Base-by-base conservation (phyloP, 176 grass and related monocot species). In the Avena eriantha region DNA sequence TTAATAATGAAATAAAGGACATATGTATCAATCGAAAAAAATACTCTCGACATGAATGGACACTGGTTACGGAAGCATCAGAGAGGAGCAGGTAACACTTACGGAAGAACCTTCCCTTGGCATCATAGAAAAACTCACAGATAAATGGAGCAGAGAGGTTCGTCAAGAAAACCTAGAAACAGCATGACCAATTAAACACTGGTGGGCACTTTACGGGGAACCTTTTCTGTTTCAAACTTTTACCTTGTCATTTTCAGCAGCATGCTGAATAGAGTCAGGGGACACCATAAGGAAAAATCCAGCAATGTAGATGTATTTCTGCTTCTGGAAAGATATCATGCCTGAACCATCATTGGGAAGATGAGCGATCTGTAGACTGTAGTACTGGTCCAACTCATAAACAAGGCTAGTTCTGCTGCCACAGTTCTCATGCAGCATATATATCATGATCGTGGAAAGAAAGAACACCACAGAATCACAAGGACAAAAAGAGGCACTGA, bases 261-360 rank as follows among this genome's bases (percentile, higher is more conserved):
- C 92, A 87, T 96, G 97, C 87, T 91, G 87, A 85, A 99, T 90
- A 80, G 94, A 96, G 15, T 99, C 97, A 24, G 92, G 92, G 5
- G 94, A 96, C 26, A 99, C 94, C 0, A 89, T 94, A 43, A 99
- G 86, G 90, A 99, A 94, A 93, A 96, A 99, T 5, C 92, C 97
- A 92, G 90, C 89, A 81, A 93, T 99, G 51, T 94, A 94, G 68
- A 93, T 90, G 78, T 92, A 99, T 80, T 98, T 67, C 39, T 67
- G 6, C 64, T 26, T 4, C 63, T 33, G 4, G 29, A 66, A 66
- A 66, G 4, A 16, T 33, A 33, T 16, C 63, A 15, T 5, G 12
- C 12, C 26, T 33, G 0, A 64, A 13, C 60, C 11, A 64, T 64
- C 24, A 29, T 26, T 4, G 0, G 59, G 23, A 13, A 26, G 59